Base-by-base conservation (phyloP, 2,329 filamentous ascomycete species). In the Colletotrichum sublineola region DNA sequence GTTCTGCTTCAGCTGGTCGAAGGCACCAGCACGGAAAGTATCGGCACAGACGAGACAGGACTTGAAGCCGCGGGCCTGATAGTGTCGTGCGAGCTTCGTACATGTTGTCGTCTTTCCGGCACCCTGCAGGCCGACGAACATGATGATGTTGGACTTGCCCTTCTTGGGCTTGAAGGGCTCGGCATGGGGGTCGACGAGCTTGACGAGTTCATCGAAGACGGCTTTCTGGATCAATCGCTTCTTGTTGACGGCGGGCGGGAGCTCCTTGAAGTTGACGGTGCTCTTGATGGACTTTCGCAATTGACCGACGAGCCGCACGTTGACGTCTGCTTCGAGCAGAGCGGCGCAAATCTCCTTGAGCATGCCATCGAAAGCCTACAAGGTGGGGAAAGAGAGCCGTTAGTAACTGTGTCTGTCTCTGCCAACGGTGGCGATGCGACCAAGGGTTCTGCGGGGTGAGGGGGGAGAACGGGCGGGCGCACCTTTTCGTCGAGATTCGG, bases 81-180 rank as follows among this genome's bases (percentile, higher is more conserved):
- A 99, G 87, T 97, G 96, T 71, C 95, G 87, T 24, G 96, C 96
- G 75, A 99, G 87, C 84, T 99, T 99, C 52, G 96, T 99, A 88
- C 96, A 98, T 15, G 96, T 97, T 1, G 96, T 99, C 33, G 96
- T 99, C 84, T 99, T 99, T 82, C 96, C 96, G 6, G 96, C 94
- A 86, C 96, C 96, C 83, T 99, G 96, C 61, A 99, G 88, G 84
- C 96, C 96, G 74, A 99, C 96, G 81, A 99, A 98, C 96, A 99
- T 99, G 83, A 99, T 98, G 80, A 99, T 94, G 82, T 98, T 99
- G 75, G 93, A 88, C 81, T 95, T 96, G 75, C 95, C 95, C 85
- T 98, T 99, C 86, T 97, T 97, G 31, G 96, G 95, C 82, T 97
- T 96, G 87, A 97, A 99, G 0, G 96, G 93, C 76, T 97, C 95